phyloP scores from a whole-genome alignment of 352 stramenopile species.

The Pythium insidiosum region DNA sequence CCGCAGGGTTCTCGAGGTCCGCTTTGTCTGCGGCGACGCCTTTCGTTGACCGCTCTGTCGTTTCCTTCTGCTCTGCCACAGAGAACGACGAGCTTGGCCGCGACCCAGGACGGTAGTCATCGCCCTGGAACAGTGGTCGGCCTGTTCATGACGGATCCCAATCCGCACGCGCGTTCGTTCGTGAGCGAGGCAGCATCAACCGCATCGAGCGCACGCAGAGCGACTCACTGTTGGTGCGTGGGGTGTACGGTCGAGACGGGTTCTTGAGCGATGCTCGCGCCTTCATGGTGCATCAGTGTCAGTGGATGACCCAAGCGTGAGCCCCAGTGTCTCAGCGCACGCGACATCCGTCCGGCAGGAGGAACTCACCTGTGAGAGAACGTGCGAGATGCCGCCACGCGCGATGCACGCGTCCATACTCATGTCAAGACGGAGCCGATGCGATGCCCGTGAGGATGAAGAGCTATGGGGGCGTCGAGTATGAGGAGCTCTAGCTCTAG shows the following conservation, averaged over 20 bases:
- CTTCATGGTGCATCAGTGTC: too few relatives aligned
- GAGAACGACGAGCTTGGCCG: constrained; percentile 64
- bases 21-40: too few relatives aligned
- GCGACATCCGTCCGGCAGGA: too few relatives aligned
- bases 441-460: too few relatives aligned
- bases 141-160: constrained; percentile 4
- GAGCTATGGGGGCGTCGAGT: too few relatives aligned
- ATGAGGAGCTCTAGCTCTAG: too few relatives aligned
- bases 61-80: constrained; percentile 27
- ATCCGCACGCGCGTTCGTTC: too few relatives aligned
- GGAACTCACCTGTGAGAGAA: constrained; percentile 75
- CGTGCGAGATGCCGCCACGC: constrained; percentile 66
- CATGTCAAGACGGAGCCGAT: too few relatives aligned
- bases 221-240: constrained; percentile 29
- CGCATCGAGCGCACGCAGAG: neutral
- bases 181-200: neutral
- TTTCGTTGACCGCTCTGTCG: constrained; percentile 9
- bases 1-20: too few relatives aligned
- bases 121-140: constrained; percentile 61
- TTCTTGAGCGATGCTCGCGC: constrained; percentile 74
- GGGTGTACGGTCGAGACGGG: constrained; percentile 72
- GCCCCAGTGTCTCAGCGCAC: too few relatives aligned
- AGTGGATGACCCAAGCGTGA: too few relatives aligned
- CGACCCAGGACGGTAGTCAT: constrained; percentile 64
- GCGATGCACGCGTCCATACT: constrained; percentile 79